Base-by-base conservation (phyloP, 495 filamentous ascomycete genomes). In the Acidomyces sp. region DNA sequence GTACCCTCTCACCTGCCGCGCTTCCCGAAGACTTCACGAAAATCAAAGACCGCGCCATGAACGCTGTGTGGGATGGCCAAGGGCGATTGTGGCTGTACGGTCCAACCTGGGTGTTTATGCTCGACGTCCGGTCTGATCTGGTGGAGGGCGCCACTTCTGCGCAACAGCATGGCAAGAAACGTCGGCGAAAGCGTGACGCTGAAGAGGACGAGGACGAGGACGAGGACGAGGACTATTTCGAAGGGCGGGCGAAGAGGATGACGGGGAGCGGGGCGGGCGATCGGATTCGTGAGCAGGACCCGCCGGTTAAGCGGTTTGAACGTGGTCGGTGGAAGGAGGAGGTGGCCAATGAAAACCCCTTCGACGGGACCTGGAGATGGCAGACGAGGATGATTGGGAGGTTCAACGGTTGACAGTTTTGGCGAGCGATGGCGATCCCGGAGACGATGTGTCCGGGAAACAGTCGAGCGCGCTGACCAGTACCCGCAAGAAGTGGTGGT, bases 51-150 rank as follows among this genome's bases (percentile, higher is more conserved):
- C 69, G 80, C 28, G 78, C 78, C 15, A 84, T 85, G 63, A 85
- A 87, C 13, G 75, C 77, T 31, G 55, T 93, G 16, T 99, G 92
- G 87, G 84, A 94, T 54, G 61, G 80, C 2, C 63, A 61, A 18
- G 53, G 59, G 1, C 49, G 52, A 12, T 59, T 88, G 2, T 96
- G 90, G 86, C 57, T 95, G 6, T 94, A 88, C 56, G 87, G 85
- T 9, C 67, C 68, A 6, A 74, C 72, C 0, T 95, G 85, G 72
- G 55, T 99, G 38, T 93, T 80, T 70, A 96, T 96, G 87, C 73
- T 96, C 44, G 85, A 96, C 57, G 54, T 93, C 4, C 70, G 70
- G 4, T 70, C 71, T 39, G 80, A 96, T 53, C 66, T 93, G 9
- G 28, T 20, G 17, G 42, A 45, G 13, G 11, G 36, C 70, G 23